Evolutionary conservation across 306 rosid genomes (phyloP), one percentile per base, ranked within the genome.

Genomic region (Cucumis hystrix): DNA sequence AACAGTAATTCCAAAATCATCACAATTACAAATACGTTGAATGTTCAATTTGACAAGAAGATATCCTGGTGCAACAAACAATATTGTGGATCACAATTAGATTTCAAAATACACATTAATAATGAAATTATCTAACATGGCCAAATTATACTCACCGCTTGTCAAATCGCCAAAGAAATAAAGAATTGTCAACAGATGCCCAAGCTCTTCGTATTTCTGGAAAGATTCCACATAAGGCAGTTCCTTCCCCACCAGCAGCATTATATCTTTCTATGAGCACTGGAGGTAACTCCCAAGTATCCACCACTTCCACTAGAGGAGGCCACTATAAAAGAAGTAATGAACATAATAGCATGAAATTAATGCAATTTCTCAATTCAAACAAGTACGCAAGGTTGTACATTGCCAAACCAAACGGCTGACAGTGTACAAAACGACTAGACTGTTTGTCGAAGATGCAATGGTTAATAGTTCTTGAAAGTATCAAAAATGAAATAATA

Each of bases 181-280:
- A 86, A 64, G 97, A 87, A 79, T 89, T 95, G 78, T 95, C 97
- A 21, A 95, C 96, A 4, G 97, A 89, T 4, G 98, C 98, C 98
- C 98, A 95, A 3, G 98, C 98, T 82, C 98, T 85, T 25, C 91
- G 89, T 63, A 95, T 92, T 85, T 95, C 97, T 0, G 97, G 97
- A 84, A 95, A 95, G 77, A 95, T 92, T 82, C 98, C 97, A 83
- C 98, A 90, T 81, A 92, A 88, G 17, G 97, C 94, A 76, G 97
- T 95, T 76, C 98, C 98, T 83, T 95, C 98, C 80, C 98, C 97
- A 40, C 97, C 97, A 64, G 97, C 93, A 23, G 97, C 88, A 83
- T 89, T 95, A 78, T 95, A 95, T 76, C 98, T 90, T 83, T 95
- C 97, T 83, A 95, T 86, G 62, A 95, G 96, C 79, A 90, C 92